These are phyloP conservation scores for Candida cerambycidarum DNA, from an alignment of 805 yeast genomes.

Conservation along the genomic window DNA sequence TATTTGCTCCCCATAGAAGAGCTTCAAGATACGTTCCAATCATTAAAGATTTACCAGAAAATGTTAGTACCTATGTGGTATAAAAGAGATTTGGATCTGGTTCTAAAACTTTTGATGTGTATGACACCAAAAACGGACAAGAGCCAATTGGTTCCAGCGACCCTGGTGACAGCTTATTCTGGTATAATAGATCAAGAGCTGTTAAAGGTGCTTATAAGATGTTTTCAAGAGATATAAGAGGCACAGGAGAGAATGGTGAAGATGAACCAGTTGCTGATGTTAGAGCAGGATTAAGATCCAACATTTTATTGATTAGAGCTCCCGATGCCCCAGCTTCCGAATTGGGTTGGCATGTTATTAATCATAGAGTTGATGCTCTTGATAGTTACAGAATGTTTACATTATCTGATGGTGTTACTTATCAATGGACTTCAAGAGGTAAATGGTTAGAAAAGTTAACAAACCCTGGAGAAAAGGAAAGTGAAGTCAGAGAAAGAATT, in stretches of 20 bases:
- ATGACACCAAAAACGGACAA: conserved; percentile 40
- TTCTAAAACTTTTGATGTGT: conserved; percentile 56
- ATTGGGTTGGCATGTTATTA: conserved; percentile 63
- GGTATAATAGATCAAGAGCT: conserved; percentile 62
- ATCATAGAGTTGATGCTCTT: conserved; percentile 59
- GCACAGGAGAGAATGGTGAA: conserved; percentile 47
- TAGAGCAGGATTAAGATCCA: conserved; percentile 62
- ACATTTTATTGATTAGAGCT: conserved; percentile 54
- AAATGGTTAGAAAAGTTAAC: conserved; percentile 56
- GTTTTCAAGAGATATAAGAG: conserved; percentile 42
- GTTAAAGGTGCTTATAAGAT: conserved; percentile 66
- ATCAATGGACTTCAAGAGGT: conserved; percentile 66
- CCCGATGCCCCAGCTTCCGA: conserved; percentile 51
- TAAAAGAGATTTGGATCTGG: conserved; percentile 63
- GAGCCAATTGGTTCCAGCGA: conserved; percentile 42
- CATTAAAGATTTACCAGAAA: conserved; percentile 44
- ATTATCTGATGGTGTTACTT: conserved; percentile 57
- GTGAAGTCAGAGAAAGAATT: conserved; percentile 64
- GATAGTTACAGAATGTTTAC: conserved; percentile 62
- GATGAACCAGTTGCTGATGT: conserved; percentile 59
- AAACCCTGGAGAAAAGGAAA: conserved; percentile 62
- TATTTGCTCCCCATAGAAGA: conserved; percentile 57
- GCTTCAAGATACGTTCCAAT: conserved; percentile 57
- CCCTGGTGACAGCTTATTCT: conserved; percentile 46
- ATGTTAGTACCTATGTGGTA: conserved; percentile 44